Conservation (phyloP, 768 basidiomycete genomes). For the Termitomyces sp. region DNA sequence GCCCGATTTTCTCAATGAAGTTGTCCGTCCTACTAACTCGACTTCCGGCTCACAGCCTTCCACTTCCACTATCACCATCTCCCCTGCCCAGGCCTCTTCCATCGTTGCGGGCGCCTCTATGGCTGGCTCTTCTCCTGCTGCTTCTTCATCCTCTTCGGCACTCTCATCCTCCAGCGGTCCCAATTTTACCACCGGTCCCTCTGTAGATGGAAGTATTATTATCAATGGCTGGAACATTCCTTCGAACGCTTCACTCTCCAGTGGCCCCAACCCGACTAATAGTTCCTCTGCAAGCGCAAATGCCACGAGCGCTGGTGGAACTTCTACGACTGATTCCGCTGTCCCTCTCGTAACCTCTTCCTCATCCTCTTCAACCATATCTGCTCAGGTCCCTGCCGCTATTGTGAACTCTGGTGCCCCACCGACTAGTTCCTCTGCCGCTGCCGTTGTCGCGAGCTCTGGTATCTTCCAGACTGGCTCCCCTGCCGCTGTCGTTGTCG, state of each 20-base stretch:
- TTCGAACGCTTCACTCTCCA: neutral
- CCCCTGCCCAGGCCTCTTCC: slow-evolving; percentile 20
- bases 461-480: slow-evolving; percentile 1
- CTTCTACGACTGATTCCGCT: neutral
- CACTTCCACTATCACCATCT: slow-evolving; percentile 18
- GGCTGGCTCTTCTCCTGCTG: neutral
- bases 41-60: slow-evolving; percentile 2
- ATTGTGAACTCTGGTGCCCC: neutral
- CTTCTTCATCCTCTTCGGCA: slow-evolving; percentile 7
- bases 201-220: slow-evolving; percentile 37
- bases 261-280: neutral
- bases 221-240: slow-evolving; percentile 43
- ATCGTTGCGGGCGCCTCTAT: slow-evolving; percentile 30
- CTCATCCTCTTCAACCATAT: slow-evolving; percentile 8
- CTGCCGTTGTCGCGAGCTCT: neutral
- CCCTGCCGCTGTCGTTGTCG: slow-evolving; percentile 17
- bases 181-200: slow-evolving; percentile 39
- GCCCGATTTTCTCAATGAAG: slow-evolving; percentile 47
- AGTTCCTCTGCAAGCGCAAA: neutral
- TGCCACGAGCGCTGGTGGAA: slow-evolving; percentile 3
- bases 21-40: slow-evolving; percentile 31
- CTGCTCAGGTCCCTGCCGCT: neutral
- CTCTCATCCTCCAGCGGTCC: slow-evolving; percentile 27
- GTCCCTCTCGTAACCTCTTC: neutral
- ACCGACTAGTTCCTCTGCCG: neutral